Base-by-base conservation (phyloP, 2,329 filamentous ascomycete genomes). In the Aotearoamyces nothofagi region DNA sequence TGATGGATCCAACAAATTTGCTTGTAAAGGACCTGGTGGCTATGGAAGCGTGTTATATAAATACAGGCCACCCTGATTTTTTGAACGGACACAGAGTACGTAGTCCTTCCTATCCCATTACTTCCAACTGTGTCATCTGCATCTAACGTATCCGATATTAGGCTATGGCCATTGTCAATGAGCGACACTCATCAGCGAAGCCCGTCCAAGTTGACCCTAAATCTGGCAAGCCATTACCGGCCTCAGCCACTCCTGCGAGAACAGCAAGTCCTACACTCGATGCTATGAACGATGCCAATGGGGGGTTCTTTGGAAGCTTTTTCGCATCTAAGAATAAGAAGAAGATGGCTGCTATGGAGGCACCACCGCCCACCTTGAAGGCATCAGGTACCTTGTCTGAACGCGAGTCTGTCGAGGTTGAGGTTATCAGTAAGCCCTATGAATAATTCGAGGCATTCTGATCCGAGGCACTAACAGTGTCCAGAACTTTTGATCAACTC, bases 311-410 rank as follows among this genome's bases (percentile, higher is more conserved):
- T 46, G 90, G 90, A 43, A 92, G 82, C 48, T 98, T 98, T 69
- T 98, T 94, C 51, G 83, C 90, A 8, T 86, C 82, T 50, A 98
- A 96, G 71, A 98, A 96, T 63, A 98, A 96, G 75, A 98, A 98
- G 71, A 96, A 94, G 77, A 92, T 92, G 60, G 90, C 90, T n/a
- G 86, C 87, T 26, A 98, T 98, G 90, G 90, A 98, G 53, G 66
- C 90, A 9, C 90, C 90, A 22, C 90, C 90, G 37, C 72, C 90
- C 16, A 87, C 74, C 23, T 71, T 98, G 33, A 98, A 94, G 63
- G 90, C 90, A 17, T 92, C 83, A 3, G 87, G 90, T 23, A 92
- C 78, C 15, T 63, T 98, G 22, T 92, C 81, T 4, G 90, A 98
- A 58, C 83, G 90, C 36, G 90, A 98, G 54, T 77, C 75, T 34